Percentiles rank a stretch among this genome's conserved stretches.
phyloP scores from a whole-genome alignment of 2,329 filamentous ascomycete genomes.

The Fusarium bulbicola region DNA sequence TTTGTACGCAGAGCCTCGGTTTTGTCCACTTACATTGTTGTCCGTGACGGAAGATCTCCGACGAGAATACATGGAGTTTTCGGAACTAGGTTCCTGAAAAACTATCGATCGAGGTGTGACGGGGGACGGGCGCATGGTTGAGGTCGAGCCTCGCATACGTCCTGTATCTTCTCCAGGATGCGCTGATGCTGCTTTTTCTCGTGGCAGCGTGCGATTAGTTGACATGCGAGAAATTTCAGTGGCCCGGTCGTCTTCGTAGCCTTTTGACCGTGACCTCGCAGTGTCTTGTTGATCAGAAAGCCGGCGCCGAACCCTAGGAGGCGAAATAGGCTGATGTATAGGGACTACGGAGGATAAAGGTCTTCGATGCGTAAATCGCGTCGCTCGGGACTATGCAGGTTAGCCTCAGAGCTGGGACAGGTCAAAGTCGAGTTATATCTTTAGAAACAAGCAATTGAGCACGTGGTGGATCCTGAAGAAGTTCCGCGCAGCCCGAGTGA shows the following conservation, averaged over 20 bases:
- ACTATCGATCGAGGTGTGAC: conserved; percentile 59
- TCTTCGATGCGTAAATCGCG: conserved; percentile 58
- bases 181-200: conserved; percentile 54
- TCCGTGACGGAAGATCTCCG: conserved; percentile 60
- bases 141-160: conserved; percentile 46
- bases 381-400: conserved; percentile 56
- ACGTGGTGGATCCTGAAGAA: background rate
- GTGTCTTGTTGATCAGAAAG: conserved; percentile 67
- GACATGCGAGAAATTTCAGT: conserved; percentile 53
- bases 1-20: conserved; percentile 58
- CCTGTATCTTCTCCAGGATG: conserved; percentile 50
- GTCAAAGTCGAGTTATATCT: background rate
- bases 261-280: conserved; percentile 47
- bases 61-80: conserved; percentile 44
- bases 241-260: conserved; percentile 56
- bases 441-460: background rate
- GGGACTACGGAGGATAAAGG: conserved; percentile 63
- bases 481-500: background rate
- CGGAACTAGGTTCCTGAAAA: conserved; percentile 55
- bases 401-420: conserved; percentile 25
- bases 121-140: conserved; percentile 54
- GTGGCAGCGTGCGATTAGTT: conserved; percentile 53
- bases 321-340: conserved; percentile 59
- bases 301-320: conserved; percentile 60
- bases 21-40: conserved; percentile 49